These are phyloP conservation scores for Blastobotrys attinorum DNA, from an alignment of 805 yeast species.

Conservation along the genomic window DNA sequence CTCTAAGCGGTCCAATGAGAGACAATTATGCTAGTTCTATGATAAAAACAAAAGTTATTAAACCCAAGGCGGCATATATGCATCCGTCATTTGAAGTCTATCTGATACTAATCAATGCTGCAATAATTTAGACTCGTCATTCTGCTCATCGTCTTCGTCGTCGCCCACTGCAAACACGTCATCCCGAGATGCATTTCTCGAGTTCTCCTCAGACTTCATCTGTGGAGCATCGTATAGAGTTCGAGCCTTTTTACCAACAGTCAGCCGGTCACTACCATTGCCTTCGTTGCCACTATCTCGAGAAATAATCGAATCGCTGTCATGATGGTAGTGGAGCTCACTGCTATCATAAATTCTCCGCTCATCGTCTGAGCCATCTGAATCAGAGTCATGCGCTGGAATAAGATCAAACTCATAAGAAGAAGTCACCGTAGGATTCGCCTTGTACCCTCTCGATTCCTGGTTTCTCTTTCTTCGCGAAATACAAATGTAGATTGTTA, in stretches of 20 bases:
- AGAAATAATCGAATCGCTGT: slow-evolving; percentile 1
- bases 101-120: no score
- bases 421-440: slow-evolving; percentile 8
- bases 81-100: no score
- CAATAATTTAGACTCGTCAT: no score
- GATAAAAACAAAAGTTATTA: no score
- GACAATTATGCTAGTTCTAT: no score
- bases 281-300: slow-evolving; percentile 5
- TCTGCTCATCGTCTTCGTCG: slow-evolving; percentile 4
- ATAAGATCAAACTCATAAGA: slow-evolving; percentile 20
- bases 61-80: no score
- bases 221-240: slow-evolving; percentile 9
- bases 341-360: neutral
- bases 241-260: slow-evolving; percentile 11
- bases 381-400: slow-evolving; percentile 16
- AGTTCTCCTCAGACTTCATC: slow-evolving; percentile 3
- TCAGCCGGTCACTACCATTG: neutral
- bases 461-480: slow-evolving; percentile 28
- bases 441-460: slow-evolving; percentile 9
- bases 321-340: no score
- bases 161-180: slow-evolving; percentile 13
- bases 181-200: slow-evolving; percentile 5
- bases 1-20: no score
- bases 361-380: slow-evolving; percentile 12
- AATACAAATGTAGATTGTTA: slow-evolving; percentile 34